phyloP scores from a whole-genome alignment of 2,329 filamentous ascomycete genomes.

The Cryphonectria nitschkei region DNA sequence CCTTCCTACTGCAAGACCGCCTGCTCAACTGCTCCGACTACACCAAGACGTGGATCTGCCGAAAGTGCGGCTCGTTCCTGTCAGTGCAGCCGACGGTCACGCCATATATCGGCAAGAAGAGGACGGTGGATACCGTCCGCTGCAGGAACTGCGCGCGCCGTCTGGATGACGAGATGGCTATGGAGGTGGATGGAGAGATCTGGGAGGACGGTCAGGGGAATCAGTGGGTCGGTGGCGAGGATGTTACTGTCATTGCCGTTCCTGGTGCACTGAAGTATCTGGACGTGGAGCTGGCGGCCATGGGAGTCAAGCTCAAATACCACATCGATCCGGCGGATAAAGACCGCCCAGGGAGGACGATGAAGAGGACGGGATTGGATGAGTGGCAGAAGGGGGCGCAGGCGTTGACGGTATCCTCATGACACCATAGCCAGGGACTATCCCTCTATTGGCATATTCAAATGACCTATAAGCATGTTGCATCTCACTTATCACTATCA shows the following conservation, averaged over 20 bases:
- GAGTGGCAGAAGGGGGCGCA: conserved; percentile 26
- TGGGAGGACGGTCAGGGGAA: conserved; percentile 92
- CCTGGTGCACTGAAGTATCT: conserved; percentile 91
- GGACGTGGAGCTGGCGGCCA: conserved; percentile 92
- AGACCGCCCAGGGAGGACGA: conserved; percentile 62
- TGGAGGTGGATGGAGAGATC: conserved; percentile 68
- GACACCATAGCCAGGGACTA: neutral
- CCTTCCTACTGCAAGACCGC: conserved; percentile 92
- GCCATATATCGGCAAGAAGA: conserved; percentile 65
- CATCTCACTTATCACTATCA: neutral
- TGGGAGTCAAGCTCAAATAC: conserved; percentile 96
- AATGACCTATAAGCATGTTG: neutral
- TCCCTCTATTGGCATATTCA: neutral
- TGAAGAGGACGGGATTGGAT: conserved; percentile 26
- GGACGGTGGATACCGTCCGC: conserved; percentile 70
- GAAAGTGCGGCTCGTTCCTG: conserved; percentile 86
- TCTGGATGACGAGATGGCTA: conserved; percentile 61
- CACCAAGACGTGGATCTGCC: conserved; percentile 85
- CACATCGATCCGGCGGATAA: conserved; percentile 55
- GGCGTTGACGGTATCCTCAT: conserved; percentile 25
- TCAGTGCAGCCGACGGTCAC: conserved; percentile 81
- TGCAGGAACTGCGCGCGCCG: conserved; percentile 76
- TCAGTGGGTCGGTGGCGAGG: conserved; percentile 84
- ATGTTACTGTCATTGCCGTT: conserved; percentile 89
- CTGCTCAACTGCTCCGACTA: conserved; percentile 98